Evolutionary conservation across 495 filamentous ascomycete genomes (phyloP).

Genomic region (Penicillium lividum): DNA sequence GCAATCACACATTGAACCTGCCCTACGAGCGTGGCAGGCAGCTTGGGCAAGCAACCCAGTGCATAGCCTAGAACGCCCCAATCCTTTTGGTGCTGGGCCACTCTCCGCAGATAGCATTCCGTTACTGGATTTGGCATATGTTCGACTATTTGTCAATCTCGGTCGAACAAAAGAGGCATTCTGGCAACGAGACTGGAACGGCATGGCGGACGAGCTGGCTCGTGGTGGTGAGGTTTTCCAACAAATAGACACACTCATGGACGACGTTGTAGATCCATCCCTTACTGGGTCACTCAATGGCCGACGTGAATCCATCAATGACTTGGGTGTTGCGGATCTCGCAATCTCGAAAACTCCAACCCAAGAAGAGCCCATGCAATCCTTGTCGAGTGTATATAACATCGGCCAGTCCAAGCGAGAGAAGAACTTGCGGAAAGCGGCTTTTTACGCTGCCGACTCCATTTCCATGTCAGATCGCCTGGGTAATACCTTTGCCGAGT

Average conservation of each 20-base stretch:
- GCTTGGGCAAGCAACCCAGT: slow-evolving; percentile 88
- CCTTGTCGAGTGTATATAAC: slow-evolving; percentile 36
- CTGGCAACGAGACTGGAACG: slow-evolving; percentile 92
- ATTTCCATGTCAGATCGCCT: slow-evolving; percentile 87
- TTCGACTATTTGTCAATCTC: slow-evolving; percentile 90
- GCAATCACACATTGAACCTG: slow-evolving; percentile 95
- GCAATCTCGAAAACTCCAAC: slow-evolving; percentile 46
- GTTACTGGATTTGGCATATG: slow-evolving; percentile 90
- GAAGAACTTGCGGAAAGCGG: slow-evolving; percentile 87
- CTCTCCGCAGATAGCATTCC: slow-evolving; percentile 93
- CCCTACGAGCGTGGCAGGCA: slow-evolving; percentile 90
- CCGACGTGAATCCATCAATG: slow-evolving; percentile 41
- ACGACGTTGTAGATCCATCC: slow-evolving; percentile 35
- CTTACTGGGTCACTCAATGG: slow-evolving; percentile 28
- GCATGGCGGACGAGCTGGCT: slow-evolving; percentile 87
- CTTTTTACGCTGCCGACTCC: slow-evolving; percentile 92
- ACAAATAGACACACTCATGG: slow-evolving; percentile 58
- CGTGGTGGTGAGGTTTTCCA: slow-evolving; percentile 75
- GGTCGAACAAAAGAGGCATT: slow-evolving; percentile 90
- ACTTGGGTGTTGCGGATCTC: slow-evolving; percentile 43
- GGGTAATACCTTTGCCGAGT: slow-evolving; percentile 83
- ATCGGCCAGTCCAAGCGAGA: slow-evolving; percentile 65
- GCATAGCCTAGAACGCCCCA: slow-evolving; percentile 86
- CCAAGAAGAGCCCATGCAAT: slow-evolving; percentile 39
- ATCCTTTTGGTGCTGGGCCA: slow-evolving; percentile 84